Conservation (phyloP, 2,329 filamentous ascomycete species). For the Aspergillus sp. region DNA sequence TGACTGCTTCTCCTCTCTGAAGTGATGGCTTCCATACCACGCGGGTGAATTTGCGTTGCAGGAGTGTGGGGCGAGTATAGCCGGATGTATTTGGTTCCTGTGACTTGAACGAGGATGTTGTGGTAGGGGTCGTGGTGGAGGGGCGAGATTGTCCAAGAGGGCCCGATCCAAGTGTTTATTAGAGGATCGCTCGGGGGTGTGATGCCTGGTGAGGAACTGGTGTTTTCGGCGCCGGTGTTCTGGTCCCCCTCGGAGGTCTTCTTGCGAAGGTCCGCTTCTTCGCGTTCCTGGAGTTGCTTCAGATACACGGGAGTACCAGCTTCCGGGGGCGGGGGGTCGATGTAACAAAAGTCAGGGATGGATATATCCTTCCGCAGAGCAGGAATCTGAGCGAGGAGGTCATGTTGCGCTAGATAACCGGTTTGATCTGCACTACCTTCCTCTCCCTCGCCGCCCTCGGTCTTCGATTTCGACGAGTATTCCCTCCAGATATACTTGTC, state of each 20-base stretch:
- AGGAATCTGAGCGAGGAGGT: constrained; percentile 83
- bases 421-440: constrained; percentile 41
- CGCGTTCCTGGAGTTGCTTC: constrained; percentile 38
- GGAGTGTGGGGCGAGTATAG: constrained; percentile 75
- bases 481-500: constrained; percentile 58
- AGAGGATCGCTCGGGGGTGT: constrained; percentile 57
- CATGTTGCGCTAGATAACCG: constrained; percentile 90
- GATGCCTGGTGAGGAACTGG: neutral
- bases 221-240: constrained; percentile 6
- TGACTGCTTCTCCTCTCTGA: constrained; percentile 9
- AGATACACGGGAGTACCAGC: constrained; percentile 51
- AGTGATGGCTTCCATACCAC: constrained; percentile 42
- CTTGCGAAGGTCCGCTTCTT: constrained; percentile 18
- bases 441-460: constrained; percentile 1
- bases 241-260: constrained; percentile 1
- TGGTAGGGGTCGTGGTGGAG: constrained; percentile 94
- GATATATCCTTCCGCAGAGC: constrained; percentile 73
- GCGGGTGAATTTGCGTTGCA: constrained; percentile 44
- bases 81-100: constrained; percentile 89
- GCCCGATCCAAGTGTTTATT: constrained; percentile 93
- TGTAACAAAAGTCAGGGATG: constrained; percentile 85
- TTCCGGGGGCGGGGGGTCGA: constrained; percentile 63
- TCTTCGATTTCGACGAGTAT: neutral
- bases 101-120: constrained; percentile 87
- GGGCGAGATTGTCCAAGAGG: constrained; percentile 83